Base-by-base conservation (phyloP, 257 asterid genomes). In the Perilla frutescens region DNA sequence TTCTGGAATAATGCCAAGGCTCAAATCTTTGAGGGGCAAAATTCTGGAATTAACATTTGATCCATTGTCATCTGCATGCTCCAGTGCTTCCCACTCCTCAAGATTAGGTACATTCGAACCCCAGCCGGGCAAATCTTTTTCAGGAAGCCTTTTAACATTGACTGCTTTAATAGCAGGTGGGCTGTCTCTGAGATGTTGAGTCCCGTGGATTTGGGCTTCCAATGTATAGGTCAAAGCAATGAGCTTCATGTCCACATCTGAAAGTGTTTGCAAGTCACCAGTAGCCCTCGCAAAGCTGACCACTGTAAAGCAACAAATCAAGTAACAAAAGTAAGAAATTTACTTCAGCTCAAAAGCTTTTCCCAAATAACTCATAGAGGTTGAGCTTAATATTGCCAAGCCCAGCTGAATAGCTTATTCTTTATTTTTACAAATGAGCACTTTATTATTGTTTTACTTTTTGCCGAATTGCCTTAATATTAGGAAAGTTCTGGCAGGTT, bases 61-160 rank as follows among this genome's bases (percentile, higher is more conserved):
- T 40, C 78, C 87, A 6, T 70, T 77, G 60, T 90, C 96, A 14
- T 78, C 57, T 54, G 77, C 86, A 68, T 84, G 88, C 72, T 89
- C 98, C 75, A 95, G 79, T 0, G 98, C 99, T 79, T 95, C 98
- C 99, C 99, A 95, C 73, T 95, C 99, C 76, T 90, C 89, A 8
- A 84, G 77, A 87, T 95, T 95, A 69, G 99, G 92, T 75, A 95
- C 96, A 76, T 92, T 94, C 32, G 92, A 81, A 67, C 99, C 98
- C 99, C 99, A 95, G 7, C 99, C 99, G 48, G 96, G 99, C 84
- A 95, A 79, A 76, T 92, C 98, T 80, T 92, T 95, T 64, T 92
- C 97, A 6, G 99, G 98, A 65, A 95, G 85, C 86, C 96, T 87
- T 84, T 87, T 95, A 53, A 95, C 94, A 53, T 85, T 90, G 68